These are phyloP conservation scores for Debaryomyces subglobosus DNA, from an alignment of 1,139 yeast species.

Conservation along the genomic window DNA sequence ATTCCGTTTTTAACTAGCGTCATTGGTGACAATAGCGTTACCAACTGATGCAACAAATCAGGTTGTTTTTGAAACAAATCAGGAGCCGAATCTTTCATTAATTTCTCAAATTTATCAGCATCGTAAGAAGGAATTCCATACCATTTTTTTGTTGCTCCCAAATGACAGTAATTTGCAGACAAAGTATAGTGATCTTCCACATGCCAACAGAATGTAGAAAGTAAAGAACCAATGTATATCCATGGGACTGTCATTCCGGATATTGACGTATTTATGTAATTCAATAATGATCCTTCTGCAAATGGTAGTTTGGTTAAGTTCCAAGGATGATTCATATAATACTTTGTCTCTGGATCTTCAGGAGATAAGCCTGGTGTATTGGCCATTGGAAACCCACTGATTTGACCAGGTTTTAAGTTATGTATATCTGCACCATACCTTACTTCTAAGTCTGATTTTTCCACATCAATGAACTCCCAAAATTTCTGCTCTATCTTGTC, in stretches of 20 bases:
- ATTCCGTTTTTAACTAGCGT: slow-evolving; percentile 56
- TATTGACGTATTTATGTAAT: slow-evolving; percentile 60
- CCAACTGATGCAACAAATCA: slow-evolving; percentile 83
- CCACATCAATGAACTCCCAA: slow-evolving; percentile 57
- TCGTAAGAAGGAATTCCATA: slow-evolving; percentile 67
- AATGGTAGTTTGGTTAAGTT: slow-evolving; percentile 69
- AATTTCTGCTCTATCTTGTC: slow-evolving; percentile 56
- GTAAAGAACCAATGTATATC: slow-evolving; percentile 74
- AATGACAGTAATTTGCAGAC: slow-evolving; percentile 77
- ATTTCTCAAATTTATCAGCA: slow-evolving; percentile 56
- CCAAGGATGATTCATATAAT: slow-evolving; percentile 61
- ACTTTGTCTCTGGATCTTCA: slow-evolving; percentile 22
- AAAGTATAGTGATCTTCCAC: slow-evolving; percentile 81
- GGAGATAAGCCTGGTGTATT: slow-evolving; percentile 28
- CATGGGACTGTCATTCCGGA: slow-evolving; percentile 87
- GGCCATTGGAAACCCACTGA: slow-evolving; percentile 67
- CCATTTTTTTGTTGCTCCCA: slow-evolving; percentile 78
- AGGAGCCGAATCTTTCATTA: slow-evolving; percentile 67
- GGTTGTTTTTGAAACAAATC: slow-evolving; percentile 86
- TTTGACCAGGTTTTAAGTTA: slow-evolving; percentile 58
- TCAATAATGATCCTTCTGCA: slow-evolving; percentile 64
- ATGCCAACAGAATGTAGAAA: slow-evolving; percentile 85
- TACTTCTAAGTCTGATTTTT: slow-evolving; percentile 54
- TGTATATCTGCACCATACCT: slow-evolving; percentile 82
- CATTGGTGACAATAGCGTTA: slow-evolving; percentile 75